Percentiles rank a stretch among this genome's conserved stretches.
phyloP scores from a whole-genome alignment of 148 eudicot genomes.

The Nepenthes mirabilis region DNA sequence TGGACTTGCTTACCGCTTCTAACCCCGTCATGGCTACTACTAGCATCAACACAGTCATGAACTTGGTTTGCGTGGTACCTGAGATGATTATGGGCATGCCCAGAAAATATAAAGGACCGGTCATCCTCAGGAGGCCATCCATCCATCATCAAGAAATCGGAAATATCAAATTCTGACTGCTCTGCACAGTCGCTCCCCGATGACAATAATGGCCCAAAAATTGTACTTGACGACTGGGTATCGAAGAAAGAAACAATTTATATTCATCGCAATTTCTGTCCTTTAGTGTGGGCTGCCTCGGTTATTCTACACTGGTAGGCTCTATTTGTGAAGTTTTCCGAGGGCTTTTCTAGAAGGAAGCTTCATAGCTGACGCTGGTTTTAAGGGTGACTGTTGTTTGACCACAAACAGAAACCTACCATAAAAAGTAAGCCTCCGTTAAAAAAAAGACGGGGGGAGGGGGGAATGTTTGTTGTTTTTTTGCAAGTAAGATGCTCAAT shows the following conservation, averaged over 20 bases:
- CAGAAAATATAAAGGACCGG: not conserved
- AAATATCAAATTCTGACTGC: not conserved
- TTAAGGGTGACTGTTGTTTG: no score
- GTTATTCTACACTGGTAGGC: no score
- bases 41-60: not conserved
- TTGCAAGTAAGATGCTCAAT: no score
- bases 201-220: not conserved
- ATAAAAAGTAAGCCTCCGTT: no score
- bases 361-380: not conserved
- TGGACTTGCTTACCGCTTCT: no score
- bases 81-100: not conserved
- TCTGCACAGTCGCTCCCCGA: not conserved
- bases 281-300: not conserved
- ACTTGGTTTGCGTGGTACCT: not conserved
- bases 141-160: conserved; percentile 1
- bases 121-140: not conserved
- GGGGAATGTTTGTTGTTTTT: no score
- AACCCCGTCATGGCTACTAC: not conserved
- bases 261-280: not conserved
- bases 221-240: not conserved
- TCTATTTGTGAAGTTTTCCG: not conserved
- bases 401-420: no score
- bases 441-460: no score
- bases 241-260: not conserved
- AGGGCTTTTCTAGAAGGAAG: not conserved